Percentiles rank a stretch among this genome's conserved stretches.
phyloP scores from a whole-genome alignment of 805 yeast genomes.

The Metschnikowia aberdeeniae region DNA sequence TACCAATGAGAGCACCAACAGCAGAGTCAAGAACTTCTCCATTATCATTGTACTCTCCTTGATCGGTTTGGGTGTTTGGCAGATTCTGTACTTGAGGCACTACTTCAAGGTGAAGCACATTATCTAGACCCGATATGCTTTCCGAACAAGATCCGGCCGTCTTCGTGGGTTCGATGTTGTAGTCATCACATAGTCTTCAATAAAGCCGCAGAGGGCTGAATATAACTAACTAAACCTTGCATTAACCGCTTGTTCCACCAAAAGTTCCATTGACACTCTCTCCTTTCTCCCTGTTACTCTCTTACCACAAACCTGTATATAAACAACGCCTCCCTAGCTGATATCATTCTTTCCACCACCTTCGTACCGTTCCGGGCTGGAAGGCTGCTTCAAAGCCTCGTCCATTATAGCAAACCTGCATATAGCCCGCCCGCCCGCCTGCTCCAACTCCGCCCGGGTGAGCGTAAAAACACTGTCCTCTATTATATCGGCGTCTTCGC shows the following conservation, averaged over 20 bases:
- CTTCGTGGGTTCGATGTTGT: not conserved
- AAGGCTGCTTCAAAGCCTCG: not conserved
- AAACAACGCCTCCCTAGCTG: too few species aligned
- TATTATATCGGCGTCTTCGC: slow-evolving; percentile 13
- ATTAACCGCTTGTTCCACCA: too few species aligned
- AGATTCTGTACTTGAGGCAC: slow-evolving; percentile 83
- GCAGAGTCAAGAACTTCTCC: slow-evolving; percentile 87
- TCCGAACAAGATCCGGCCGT: not conserved
- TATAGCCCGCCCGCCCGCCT: not conserved
- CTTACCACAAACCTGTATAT: too few species aligned
- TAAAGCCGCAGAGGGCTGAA: too few species aligned
- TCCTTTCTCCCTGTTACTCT: too few species aligned
- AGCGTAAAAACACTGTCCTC: slow-evolving; percentile 10
- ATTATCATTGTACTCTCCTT: slow-evolving; percentile 63
- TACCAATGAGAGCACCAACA: slow-evolving; percentile 94
- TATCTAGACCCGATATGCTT: slow-evolving; percentile 32
- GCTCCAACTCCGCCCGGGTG: not conserved
- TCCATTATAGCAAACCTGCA: slow-evolving; percentile 4
- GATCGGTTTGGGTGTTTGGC: slow-evolving; percentile 85
- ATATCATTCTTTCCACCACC: too few species aligned
- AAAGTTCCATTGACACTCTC: too few species aligned
- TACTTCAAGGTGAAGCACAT: slow-evolving; percentile 87
- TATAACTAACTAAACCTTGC: too few species aligned
- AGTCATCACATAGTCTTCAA: not conserved
- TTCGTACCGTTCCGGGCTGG: too few species aligned